These are phyloP conservation scores for Hymenoscyphus linearis DNA, from an alignment of 2,329 filamentous ascomycete genomes.

Conservation along the genomic window DNA sequence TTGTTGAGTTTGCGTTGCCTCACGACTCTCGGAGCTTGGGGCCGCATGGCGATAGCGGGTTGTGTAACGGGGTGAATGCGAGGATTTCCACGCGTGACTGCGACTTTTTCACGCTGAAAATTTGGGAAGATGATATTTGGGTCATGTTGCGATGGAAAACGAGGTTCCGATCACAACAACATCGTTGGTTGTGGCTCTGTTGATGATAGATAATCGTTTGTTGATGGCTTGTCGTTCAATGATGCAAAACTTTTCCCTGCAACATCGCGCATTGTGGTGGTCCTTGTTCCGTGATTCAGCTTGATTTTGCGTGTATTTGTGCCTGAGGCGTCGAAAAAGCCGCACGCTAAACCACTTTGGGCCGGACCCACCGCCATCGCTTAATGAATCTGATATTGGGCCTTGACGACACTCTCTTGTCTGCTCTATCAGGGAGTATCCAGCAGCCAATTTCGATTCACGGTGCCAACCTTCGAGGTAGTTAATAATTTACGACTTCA, in stretches of 20 bases:
- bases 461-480: background rate
- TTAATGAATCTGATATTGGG: no score
- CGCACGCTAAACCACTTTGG: background rate
- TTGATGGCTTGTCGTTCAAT: slow-evolving; percentile 5
- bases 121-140: slow-evolving; percentile 14
- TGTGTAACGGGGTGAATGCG: slow-evolving; percentile 12
- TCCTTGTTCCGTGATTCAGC: background rate
- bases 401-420: background rate
- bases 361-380: background rate
- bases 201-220: slow-evolving; percentile 21
- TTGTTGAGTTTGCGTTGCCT: slow-evolving; percentile 53
- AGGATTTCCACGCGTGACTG: slow-evolving; percentile 21
- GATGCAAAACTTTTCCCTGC: slow-evolving; percentile 2
- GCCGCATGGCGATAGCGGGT: slow-evolving; percentile 18
- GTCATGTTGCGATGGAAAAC: slow-evolving; percentile 26
- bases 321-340: background rate
- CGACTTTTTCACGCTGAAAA: slow-evolving; percentile 28
- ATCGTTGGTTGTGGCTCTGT: slow-evolving; percentile 23
- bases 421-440: background rate
- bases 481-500: background rate
- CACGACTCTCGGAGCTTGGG: slow-evolving; percentile 33
- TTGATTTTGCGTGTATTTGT: background rate
- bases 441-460: background rate
- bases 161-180: slow-evolving; percentile 18
- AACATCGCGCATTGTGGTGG: background rate